Evolutionary conservation across 2,329 filamentous ascomycete species (phyloP), one percentile per base, ranked within the genome.

Genomic region (Diplodia intermedia): DNA sequence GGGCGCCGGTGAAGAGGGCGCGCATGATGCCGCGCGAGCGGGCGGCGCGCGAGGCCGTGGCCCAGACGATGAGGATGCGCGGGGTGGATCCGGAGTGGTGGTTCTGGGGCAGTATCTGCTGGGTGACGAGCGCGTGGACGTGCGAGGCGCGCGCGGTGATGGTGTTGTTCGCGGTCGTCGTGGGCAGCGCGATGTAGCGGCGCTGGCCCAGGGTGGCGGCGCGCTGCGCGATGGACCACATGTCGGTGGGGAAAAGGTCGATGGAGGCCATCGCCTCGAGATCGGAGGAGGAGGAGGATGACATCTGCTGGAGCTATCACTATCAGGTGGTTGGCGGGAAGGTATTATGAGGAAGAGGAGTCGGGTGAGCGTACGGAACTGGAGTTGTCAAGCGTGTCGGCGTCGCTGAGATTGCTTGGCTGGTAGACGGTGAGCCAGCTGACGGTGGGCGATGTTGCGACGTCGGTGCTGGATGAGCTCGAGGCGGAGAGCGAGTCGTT

Each of bases 1-100:
- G 1, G 18, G 29, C 14, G 53, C 29, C 15, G 15, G n/a, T 47
- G 43, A 55, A 55, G 53, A 55, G 53, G 15, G 8, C 26, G 12
- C n/a, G 8, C 31, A 56, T 33, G 54, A 38, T 20, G 54, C 9
- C 11, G 18, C n/a, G 15, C n/a, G 54, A 33, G 26, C n/a, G 3
- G 8, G n/a, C 11, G 18, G 54, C 33, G 54, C 33, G 31, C 8
- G 54, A 33, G 4, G 8, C 11, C 18, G 9, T 40, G 54, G 18
- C 18, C 54, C 54, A 56, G 54, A 56, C n/a, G 31, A 56, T 6
- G 33, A 56, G 6, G 29, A 56, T 38, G 54, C 20, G 54, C 8
- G 33, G 31, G n/a, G 31, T 8, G 7, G 31, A 33, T 9, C 2
- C 26, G 4, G 26, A 26, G 26, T 29, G 31, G 18, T 18, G 53